Conservation (phyloP, 208 protist species). For the Acanthamoeba culbertsoni region DNA sequence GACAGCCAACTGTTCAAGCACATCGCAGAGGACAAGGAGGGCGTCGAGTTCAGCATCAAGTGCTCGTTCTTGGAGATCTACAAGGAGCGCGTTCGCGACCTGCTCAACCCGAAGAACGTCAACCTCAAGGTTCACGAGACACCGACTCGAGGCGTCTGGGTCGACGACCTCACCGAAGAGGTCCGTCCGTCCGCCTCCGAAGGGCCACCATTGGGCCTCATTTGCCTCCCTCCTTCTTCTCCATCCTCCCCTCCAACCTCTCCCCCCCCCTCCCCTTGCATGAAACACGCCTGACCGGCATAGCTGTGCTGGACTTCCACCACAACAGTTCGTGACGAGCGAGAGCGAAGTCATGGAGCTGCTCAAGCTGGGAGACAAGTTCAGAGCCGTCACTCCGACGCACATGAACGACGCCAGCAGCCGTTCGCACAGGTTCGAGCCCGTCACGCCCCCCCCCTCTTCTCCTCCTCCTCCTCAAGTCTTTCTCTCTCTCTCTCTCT, state of each 20-base stretch:
- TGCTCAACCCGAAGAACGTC: conserved; percentile 87
- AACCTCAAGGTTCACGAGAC: conserved; percentile 90
- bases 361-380: conserved; percentile 83
- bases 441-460: no score
- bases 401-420: conserved; percentile 84
- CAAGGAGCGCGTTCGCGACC: conserved; percentile 95
- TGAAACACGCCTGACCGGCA: no score
- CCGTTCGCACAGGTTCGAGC: conserved; percentile 82
- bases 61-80: conserved; percentile 97
- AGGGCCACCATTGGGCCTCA: no score
- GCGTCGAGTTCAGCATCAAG: conserved; percentile 92
- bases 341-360: conserved; percentile 89
- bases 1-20: conserved; percentile 8
- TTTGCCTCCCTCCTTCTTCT: no score
- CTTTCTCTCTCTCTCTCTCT: no score
- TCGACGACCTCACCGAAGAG: conserved; percentile 88
- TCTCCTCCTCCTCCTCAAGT: no score
- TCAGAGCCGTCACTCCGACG: conserved; percentile 92
- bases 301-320: background rate
- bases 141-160: conserved; percentile 90
- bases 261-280: no score
- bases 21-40: conserved; percentile 18
- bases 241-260: no score
- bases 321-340: conserved; percentile 86
- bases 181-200: no score